Evolutionary conservation across 139 green algal genomes (phyloP), one percentile per base, ranked within the genome.

Genomic region (Closterium sp.): DNA sequence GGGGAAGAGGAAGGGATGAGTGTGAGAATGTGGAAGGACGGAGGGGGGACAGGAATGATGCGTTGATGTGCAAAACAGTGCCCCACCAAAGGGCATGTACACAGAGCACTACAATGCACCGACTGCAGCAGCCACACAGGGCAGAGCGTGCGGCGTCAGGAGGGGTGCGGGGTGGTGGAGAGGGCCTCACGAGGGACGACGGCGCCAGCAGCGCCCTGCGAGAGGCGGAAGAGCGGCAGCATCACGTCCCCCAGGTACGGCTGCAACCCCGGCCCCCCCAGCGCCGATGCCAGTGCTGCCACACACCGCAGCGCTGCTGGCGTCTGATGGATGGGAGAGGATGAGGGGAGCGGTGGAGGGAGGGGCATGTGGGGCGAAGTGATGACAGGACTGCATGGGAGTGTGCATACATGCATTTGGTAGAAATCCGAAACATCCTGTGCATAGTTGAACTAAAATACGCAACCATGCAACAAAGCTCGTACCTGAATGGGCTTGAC

Each of bases 301-400:
- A 96, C 94, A 94, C 97, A 98, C 64, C 96, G 95, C 86, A 99
- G 93, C 2, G 96, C 97, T 19, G 95, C 94, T 2, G 92, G 10
- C 31, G 32, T 28, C 95, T 97, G 96, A 10, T 85, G 30, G 21
- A 3, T 4, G 0, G 30, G n/a, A 85, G 31, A 89, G 32, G 87
- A 30, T 12, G 88, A 88, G 88, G 19, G 30, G 19, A 91, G 30
- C 16, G 34, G 33, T 12, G 33, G 16, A 30, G 28, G 85, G 8
- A n/a, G n/a, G 30, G 34, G 85, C 28, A 31, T 89, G 32, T 55
- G 25, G 30, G 33, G 34, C n/a, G 32, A 19, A 55, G 30, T 55
- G 34, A 89, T 12, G n/a, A n/a, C n/a, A n/a, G n/a, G n/a, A n/a
- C n/a, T n/a, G n/a, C n/a, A n/a, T n/a, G n/a, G n/a, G n/a, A n/a